Evolutionary conservation across 441 rosid species (phyloP), one percentile per base, ranked within the genome.

Genomic region (Lepidium campestre): DNA sequence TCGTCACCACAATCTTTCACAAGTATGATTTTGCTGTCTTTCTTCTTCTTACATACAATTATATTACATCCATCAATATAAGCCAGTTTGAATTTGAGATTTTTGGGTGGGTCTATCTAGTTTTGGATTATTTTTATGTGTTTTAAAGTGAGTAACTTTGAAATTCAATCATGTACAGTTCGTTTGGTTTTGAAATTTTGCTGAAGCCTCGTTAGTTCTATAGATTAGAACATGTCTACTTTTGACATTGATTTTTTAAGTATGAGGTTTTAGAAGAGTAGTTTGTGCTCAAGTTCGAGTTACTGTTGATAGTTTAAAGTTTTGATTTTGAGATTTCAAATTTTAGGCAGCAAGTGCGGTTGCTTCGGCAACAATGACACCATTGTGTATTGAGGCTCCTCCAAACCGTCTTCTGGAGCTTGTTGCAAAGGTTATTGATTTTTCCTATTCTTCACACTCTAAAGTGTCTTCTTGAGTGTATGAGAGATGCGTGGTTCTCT

Each of bases 331-430:
- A 14, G 32, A 23, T 44, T 27, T 7, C 10, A 25, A 14, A 36
- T 55, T 72, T 29, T 60, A 88, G 96, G 97, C 87, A 50, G 96
- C 97, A 49, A 85, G 79, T 75, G 82, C 69, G 4, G 96, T 91
- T 75, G 93, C 96, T 72, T 79, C 86, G 13, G 93, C 88, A 0
- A 89, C 96, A 3, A 87, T 91, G 94, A 89, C 89, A 15, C 94
- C 96, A 17, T 73, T 85, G 77, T 75, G 83, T 35, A 83, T 82
- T 35, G 93, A 89, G 54, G 89, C 67, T 41, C 85, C 92, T 53
- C 83, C 86, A 15, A 83, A 82, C 73, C 88, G 82, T 81, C 94
- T 91, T 48, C 78, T 87, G n/a, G 90, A 91, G 75, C 86, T 91
- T 34, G 84, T 91, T 59, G 82, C 97, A 46, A 89, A 87, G 96